phyloP scores from a whole-genome alignment of 129 eudicot genomes.

The Tagetes erecta region DNA sequence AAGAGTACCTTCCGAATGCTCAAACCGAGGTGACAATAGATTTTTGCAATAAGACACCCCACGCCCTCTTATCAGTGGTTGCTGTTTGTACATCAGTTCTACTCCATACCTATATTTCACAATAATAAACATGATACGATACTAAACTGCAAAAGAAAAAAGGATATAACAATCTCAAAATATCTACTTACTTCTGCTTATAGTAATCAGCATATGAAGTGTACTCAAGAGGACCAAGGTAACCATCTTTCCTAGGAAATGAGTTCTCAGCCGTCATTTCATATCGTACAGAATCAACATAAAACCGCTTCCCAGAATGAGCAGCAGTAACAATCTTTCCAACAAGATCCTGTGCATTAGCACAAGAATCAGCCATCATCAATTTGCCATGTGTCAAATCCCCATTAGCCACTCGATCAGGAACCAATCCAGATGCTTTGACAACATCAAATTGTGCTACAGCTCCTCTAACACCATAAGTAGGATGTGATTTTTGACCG shows the following conservation, averaged over 20 bases:
- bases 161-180: not conserved
- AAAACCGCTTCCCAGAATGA: conserved; percentile 98
- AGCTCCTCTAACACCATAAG: conserved; percentile 98
- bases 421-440: conserved; percentile 92
- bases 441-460: conserved; percentile 93
- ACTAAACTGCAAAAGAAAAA: not conserved
- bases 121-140: not conserved
- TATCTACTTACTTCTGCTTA: conserved; percentile 70
- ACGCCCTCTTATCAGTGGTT: conserved; percentile 89
- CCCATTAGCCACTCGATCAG: conserved; percentile 45
- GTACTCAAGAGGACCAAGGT: conserved; percentile 98
- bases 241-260: conserved; percentile 99
- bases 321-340: conserved; percentile 98
- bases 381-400: conserved; percentile 51
- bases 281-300: conserved; percentile 82
- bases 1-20: conserved; percentile 76
- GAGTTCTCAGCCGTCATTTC: conserved; percentile 98
- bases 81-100: conserved; percentile 76
- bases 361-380: conserved; percentile 83
- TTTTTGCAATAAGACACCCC: conserved; percentile 99
- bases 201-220: conserved; percentile 96
- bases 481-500: conserved; percentile 85
- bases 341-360: conserved; percentile 63
- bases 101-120: conserved; percentile 81
- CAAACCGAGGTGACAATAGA: conserved; percentile 94